phyloP scores from a whole-genome alignment of 768 basidiomycete genomes.

The Mycena rebaudengoi region DNA sequence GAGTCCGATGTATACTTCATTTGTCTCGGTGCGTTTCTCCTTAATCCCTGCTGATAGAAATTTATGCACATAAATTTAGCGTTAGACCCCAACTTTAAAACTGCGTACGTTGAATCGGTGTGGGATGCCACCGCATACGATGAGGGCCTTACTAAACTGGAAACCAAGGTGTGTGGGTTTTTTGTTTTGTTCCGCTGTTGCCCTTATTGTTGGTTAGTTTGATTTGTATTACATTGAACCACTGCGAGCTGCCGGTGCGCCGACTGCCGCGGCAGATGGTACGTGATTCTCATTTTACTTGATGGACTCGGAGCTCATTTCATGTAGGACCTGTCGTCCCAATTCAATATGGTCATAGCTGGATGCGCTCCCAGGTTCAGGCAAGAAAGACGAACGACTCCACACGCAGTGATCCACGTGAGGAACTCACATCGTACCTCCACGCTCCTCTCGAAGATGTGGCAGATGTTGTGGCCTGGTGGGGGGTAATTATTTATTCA shows the following conservation, averaged over 20 bases:
- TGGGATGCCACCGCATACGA: not conserved
- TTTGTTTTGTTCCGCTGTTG: not conserved
- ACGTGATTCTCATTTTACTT: too few relatives aligned
- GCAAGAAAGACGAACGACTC: not conserved
- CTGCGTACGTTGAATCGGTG: not conserved
- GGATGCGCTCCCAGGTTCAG: slow-evolving; percentile 23
- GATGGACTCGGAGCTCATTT: too few relatives aligned
- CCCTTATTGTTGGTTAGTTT: not conserved
- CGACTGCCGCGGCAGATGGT: too few relatives aligned
- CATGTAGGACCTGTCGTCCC: not conserved
- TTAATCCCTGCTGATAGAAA: not conserved
- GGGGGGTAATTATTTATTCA: not conserved
- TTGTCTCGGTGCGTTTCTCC: slow-evolving; percentile 30
- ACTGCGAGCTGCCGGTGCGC: too few relatives aligned
- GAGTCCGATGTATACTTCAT: slow-evolving; percentile 35
- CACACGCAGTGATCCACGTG: slow-evolving; percentile 1
- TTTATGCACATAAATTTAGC: not conserved
- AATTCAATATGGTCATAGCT: slow-evolving; percentile 3
- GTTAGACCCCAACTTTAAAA: slow-evolving; percentile 4
- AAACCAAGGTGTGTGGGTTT: not conserved
- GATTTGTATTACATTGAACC: not conserved
- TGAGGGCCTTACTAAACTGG: not conserved
- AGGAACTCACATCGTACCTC: slow-evolving; percentile 19
- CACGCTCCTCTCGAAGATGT: slow-evolving; percentile 2
- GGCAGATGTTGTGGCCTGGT: not conserved